Conservation (phyloP, 1,284 basidiomycete genomes). For the Paramarasmius palmivorus region DNA sequence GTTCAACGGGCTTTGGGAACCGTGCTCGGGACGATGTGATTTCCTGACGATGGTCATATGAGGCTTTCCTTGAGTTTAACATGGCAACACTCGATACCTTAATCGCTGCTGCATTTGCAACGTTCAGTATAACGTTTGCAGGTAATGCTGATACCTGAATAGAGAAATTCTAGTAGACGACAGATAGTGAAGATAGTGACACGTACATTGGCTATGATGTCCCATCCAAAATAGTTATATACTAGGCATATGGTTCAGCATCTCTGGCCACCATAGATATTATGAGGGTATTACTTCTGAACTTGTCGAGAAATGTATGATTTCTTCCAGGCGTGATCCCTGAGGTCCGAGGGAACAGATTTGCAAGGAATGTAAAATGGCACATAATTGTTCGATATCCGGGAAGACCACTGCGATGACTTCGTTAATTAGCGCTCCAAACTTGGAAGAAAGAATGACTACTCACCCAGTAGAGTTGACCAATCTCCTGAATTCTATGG, state of each 20-base stretch:
- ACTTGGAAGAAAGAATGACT: background rate
- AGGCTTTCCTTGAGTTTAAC: background rate
- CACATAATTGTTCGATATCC: background rate
- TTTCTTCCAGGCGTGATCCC: background rate
- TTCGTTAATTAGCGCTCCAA: background rate
- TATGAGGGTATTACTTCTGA: background rate
- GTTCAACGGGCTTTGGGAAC: constrained; percentile 6
- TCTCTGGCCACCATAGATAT: background rate
- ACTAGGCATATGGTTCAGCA: background rate
- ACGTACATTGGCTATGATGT: background rate
- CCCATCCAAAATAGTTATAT: background rate
- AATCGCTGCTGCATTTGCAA: constrained; percentile 1
- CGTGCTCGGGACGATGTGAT: background rate
- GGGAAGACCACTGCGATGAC: background rate
- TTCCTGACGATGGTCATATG: background rate
- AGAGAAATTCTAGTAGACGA: background rate
- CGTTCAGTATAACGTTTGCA: background rate
- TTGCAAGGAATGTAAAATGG: background rate
- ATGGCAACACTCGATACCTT: no score
- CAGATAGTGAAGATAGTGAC: background rate
- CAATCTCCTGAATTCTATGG: background rate
- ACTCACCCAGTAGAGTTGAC: background rate
- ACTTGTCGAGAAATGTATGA: background rate
- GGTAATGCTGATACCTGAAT: background rate
- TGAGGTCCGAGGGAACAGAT: background rate